Percentiles rank a stretch among this genome's conserved stretches.
Evolutionary conservation across 2,329 filamentous ascomycete genomes (phyloP).

Genomic region (Xylaria polymorpha): DNA sequence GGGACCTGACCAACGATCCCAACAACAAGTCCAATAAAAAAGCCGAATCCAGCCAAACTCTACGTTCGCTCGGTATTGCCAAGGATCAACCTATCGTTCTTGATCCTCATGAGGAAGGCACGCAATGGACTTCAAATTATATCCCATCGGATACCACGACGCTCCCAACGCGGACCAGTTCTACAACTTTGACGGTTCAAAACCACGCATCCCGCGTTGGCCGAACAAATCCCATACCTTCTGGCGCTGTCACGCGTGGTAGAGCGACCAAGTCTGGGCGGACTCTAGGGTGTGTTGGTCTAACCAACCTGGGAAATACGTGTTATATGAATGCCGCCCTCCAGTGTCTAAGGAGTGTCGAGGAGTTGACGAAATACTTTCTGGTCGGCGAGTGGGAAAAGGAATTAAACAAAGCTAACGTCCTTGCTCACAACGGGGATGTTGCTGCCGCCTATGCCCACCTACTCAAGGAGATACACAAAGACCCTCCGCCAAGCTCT

Average conservation of each 20-base stretch:
- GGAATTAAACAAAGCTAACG: slow-evolving; percentile 88
- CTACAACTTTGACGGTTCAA: slow-evolving; percentile 50
- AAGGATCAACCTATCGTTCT: slow-evolving; percentile 82
- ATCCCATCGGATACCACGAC: slow-evolving; percentile 47
- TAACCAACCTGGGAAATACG: slow-evolving; percentile 93
- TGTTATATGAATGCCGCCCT: slow-evolving; percentile 99
- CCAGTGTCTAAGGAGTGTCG: slow-evolving; percentile 92
- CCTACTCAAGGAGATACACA: slow-evolving; percentile 82
- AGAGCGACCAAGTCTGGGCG: slow-evolving; percentile 76
- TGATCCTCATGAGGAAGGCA: slow-evolving; percentile 77
- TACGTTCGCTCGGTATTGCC: slow-evolving; percentile 75
- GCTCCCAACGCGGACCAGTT: slow-evolving; percentile 52
- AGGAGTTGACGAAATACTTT: slow-evolving; percentile 94
- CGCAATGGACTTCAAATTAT: slow-evolving; percentile 67
- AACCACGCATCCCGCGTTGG: slow-evolving; percentile 66
- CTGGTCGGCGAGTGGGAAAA: slow-evolving; percentile 76
- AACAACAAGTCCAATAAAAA: slow-evolving; percentile 55
- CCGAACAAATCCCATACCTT: slow-evolving; percentile 73
- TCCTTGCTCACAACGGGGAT: slow-evolving; percentile 84
- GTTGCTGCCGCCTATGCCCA: slow-evolving; percentile 87
- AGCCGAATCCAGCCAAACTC: slow-evolving; percentile 78
- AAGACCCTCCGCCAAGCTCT: slow-evolving; percentile 71
- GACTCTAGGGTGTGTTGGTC: slow-evolving; percentile 79
- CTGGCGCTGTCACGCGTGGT: slow-evolving; percentile 75
- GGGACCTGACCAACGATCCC: slow-evolving; percentile 76